Base-by-base conservation (phyloP, 2,329 filamentous ascomycete species). In the Epichloe festucae region DNA sequence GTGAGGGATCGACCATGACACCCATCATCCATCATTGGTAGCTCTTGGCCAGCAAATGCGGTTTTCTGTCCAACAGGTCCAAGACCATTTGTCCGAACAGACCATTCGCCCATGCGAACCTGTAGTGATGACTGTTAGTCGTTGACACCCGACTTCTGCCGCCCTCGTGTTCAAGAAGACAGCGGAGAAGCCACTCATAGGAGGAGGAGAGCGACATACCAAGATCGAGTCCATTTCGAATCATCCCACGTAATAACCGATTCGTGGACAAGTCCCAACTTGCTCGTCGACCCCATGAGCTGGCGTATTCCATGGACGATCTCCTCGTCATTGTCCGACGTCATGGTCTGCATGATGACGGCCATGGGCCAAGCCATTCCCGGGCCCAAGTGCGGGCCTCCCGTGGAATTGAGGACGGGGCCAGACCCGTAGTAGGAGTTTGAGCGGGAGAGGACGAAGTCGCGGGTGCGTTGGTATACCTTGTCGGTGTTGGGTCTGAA, bases 101-200 rank as follows among this genome's bases (percentile, higher is more conserved):
- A 0, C 85, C 88, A 63, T 93, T 93, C 14, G 87, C 87, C 88
- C 88, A 93, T 0, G 87, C 84, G 63, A 93, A 94, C 85, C 86
- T 89, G 31, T 31, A 11, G 31, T 31, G 31, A 4, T 31, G 31
- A 31, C 31, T 31, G 31, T 31, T 31, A 31, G 31, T 31, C 31
- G 31, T 11, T 10, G 31, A 31, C 31, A 31, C 31, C 31, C 31
- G 31, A 10, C 31, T 31, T 31, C 31, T 31, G 31, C 8, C 31
- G 31, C 31, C 31, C 31, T 31, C 8, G 8, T 31, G 31, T 50
- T 5, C 15, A 53, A 17, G 15, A 45, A 12, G 38, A 49, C 17
- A 23, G 34, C 31, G 35, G 40, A 2, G 1, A 17, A n/a, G 15
- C 23, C 2, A 14, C 5, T 27, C 17, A n/a, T n/a, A 39, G 19